Percentiles rank a stretch among this genome's conserved stretches.
phyloP scores from a whole-genome alignment of 2,329 filamentous ascomycete species.

The Coniella vitis region DNA sequence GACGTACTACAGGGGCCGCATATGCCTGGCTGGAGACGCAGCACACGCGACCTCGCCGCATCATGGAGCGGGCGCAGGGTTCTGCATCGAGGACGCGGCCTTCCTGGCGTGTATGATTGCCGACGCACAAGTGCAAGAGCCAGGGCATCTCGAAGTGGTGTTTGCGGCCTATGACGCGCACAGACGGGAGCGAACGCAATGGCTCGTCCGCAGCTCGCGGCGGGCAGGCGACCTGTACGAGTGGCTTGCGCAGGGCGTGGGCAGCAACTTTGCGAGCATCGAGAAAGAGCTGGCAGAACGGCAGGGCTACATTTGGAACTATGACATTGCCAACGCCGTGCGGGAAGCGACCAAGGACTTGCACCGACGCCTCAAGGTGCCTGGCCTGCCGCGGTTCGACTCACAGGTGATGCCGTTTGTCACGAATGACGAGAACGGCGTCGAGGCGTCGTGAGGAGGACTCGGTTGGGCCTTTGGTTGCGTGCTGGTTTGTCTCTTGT shows the following conservation, averaged over 20 bases:
- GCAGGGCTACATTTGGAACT: conserved; percentile 11
- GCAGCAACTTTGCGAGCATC: conserved; percentile 29
- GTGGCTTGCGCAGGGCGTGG: conserved; percentile 32
- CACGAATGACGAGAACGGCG: conserved; percentile 8
- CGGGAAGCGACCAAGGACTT: conserved; percentile 12
- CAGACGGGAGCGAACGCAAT: conserved; percentile 41
- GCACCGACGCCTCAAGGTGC: conserved; percentile 6
- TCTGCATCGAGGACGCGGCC: conserved; percentile 48
- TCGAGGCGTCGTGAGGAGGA: conserved; percentile 2
- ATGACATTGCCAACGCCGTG: conserved; percentile 6
- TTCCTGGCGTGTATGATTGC: conserved; percentile 39
- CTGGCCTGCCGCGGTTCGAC: conserved; percentile 5
- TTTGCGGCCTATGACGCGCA: conserved; percentile 46
- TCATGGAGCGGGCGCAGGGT: conserved; percentile 51
- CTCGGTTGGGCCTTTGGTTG: too few species aligned
- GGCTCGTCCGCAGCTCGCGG: conserved; percentile 42
- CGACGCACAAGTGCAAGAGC: conserved; percentile 28
- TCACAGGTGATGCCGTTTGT: conserved; percentile 15
- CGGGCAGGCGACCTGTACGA: conserved; percentile 39
- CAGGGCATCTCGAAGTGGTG: conserved; percentile 31
- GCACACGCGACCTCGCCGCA: conserved; percentile 57
- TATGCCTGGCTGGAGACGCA: conserved; percentile 52
- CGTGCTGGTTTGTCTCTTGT: too few species aligned
- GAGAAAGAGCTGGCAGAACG: conserved; percentile 19
- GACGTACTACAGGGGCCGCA: conserved; percentile 33